Evolutionary conservation across 2,329 filamentous ascomycete species (phyloP), one percentile per base, ranked within the genome.

Genomic region (Lasiodiplodia citricola): DNA sequence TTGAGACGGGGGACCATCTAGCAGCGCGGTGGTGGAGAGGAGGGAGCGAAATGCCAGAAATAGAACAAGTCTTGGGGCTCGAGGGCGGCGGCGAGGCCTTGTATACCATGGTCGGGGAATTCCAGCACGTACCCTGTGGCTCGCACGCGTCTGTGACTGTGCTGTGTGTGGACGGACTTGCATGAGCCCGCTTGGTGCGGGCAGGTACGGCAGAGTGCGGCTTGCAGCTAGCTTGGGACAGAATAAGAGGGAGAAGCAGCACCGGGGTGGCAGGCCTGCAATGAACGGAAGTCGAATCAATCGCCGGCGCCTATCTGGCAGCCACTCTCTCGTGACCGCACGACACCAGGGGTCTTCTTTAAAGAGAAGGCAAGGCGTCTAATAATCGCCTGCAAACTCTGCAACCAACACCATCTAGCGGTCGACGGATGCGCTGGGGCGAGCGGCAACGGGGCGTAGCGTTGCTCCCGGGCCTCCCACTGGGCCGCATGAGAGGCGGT

Each of bases 141-240:
- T 75, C 76, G 79, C 79, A 75, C 79, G 75, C 73, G 74, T 74
- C 74, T 74, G 51, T 75, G 73, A 76, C 75, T 75, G 75, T 77
- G 77, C 60, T 74, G 73, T 77, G 74, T 74, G 73, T 73, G 75
- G 73, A 77, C 71, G 74, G 70, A 70, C 71, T 79, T 80, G 80
- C 81, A 83, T 79, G 79, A 78, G 81, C 77, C 79, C 79, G 80
- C 71, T 70, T 69, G 62, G 68, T 70, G 62, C 68, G 70, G 68
- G 70, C 66, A 71, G 71, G 75, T 78, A 73, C 73, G 76, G 76
- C 74, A 74, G 72, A 18, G 68, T 47, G 52, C 44, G 71, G 73
- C 71, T 74, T 75, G 77, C 75, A 80, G 78, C 73, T 74, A 80
- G 78, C 73, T 74, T 75, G 71, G 77, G 71, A 74, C 74, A 77